Conservation (phyloP, 1,284 basidiomycete species). For the Taiwanofungus camphoratus region DNA sequence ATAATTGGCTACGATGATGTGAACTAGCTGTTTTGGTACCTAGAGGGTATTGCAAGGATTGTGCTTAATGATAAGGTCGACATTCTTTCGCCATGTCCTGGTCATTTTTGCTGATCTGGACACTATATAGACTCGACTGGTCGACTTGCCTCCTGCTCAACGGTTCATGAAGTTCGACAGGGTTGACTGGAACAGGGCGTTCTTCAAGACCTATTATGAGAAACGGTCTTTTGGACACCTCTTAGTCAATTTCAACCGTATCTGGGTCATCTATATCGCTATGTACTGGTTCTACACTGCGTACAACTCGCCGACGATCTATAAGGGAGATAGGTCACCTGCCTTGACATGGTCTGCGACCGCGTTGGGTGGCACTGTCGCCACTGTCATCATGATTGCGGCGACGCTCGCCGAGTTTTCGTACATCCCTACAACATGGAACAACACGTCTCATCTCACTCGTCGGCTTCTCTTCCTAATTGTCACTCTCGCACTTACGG, state of each 20-base stretch:
- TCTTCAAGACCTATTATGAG: constrained; percentile 97
- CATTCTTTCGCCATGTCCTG: not conserved
- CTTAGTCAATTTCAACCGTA: constrained; percentile 95
- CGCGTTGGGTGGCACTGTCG: constrained; percentile 86
- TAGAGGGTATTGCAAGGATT: constrained; percentile 94
- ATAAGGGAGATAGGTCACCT: constrained; percentile 51
- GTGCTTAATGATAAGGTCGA: constrained; percentile 81
- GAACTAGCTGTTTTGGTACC: constrained; percentile 99
- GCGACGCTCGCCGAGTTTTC: constrained; percentile 91
- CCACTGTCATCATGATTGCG: constrained; percentile 88
- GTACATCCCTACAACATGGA: constrained; percentile 96
- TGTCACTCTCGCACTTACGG: constrained; percentile 79
- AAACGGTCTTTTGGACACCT: constrained; percentile 92
- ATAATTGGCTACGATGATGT: constrained; percentile 99
- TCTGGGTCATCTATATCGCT: constrained; percentile 93
- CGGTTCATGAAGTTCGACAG: constrained; percentile 94
- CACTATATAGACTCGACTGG: constrained; percentile 77
- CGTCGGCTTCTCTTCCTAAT: constrained; percentile 81
- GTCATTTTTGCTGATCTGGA: constrained; percentile 1
- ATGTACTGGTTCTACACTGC: constrained; percentile 94
- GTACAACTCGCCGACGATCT: constrained; percentile 87
- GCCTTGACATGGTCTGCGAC: constrained; percentile 86
- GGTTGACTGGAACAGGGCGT: constrained; percentile 90
- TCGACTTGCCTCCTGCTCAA: constrained; percentile 84
- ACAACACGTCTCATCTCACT: constrained; percentile 90